A percentile compares a stretch with the other conserved stretches of the same genome.
phyloP scores from a whole-genome alignment of 129 eudicot genomes.

The Flaveria trinervia region DNA sequence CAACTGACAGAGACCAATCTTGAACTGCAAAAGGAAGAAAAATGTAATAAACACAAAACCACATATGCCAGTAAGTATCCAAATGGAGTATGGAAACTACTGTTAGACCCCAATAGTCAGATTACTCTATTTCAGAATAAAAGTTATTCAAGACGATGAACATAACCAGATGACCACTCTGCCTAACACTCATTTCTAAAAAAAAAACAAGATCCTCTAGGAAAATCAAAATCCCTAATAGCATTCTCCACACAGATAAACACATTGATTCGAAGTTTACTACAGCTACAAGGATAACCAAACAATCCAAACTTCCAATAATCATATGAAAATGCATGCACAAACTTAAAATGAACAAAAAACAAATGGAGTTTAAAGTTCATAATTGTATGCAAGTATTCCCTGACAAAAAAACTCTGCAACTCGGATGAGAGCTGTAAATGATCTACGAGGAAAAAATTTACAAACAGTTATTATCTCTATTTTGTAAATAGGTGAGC shows the following conservation, averaged over 20 bases:
- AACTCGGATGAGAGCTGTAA: background rate
- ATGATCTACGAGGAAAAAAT: background rate
- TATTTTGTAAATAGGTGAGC: background rate
- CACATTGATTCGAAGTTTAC: background rate
- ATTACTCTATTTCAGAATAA: background rate
- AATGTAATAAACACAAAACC: background rate
- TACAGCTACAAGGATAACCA: background rate
- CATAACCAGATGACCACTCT: background rate
- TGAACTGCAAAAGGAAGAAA: constrained; percentile 55
- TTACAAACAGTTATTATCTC: background rate
- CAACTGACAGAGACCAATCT: constrained; percentile 85
- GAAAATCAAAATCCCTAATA: background rate
- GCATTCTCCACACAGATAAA: constrained; percentile 3
- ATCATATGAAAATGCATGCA: background rate
- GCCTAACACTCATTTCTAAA: background rate
- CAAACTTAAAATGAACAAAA: background rate
- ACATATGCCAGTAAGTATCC: background rate
- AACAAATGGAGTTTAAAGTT: background rate
- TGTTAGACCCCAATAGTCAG: background rate
- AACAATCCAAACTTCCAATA: constrained; percentile 5
- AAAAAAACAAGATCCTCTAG: no score
- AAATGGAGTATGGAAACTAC: background rate
- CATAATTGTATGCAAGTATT: constrained; percentile 13
- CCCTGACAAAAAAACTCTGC: constrained; percentile 1
- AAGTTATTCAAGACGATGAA: background rate